A percentile compares a stretch with the other conserved stretches of the same genome.
Conservation (phyloP, 2,329 filamentous ascomycete genomes). For the Colletotrichum sp. region DNA sequence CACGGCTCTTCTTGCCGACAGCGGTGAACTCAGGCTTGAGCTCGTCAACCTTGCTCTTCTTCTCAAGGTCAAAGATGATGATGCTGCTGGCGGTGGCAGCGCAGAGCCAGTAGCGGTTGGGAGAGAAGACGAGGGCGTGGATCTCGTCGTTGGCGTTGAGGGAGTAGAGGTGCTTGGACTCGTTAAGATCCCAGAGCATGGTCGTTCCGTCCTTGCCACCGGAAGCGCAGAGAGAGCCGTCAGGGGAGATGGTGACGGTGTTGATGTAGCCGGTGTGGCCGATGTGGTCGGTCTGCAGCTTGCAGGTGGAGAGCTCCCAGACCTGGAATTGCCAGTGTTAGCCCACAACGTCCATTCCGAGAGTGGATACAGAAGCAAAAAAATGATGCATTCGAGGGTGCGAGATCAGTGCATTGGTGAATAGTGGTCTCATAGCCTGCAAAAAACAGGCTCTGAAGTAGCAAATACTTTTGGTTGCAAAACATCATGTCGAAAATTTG, state of each 20-base stretch:
- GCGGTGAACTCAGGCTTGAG: slow-evolving; percentile 97
- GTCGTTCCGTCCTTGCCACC: slow-evolving; percentile 99
- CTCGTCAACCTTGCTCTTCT: slow-evolving; percentile 99
- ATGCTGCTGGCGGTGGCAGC: slow-evolving; percentile 96
- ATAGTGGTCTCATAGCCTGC: slow-evolving; percentile 95
- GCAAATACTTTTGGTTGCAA: slow-evolving; percentile 97
- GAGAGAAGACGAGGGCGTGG: slow-evolving; percentile 99
- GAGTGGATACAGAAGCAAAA: neutral
- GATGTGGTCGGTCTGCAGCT: slow-evolving; percentile 99
- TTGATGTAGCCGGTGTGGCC: slow-evolving; percentile 99
- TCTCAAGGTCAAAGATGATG: slow-evolving; percentile 99
- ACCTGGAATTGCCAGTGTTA: slow-evolving; percentile 65
- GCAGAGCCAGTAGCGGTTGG: slow-evolving; percentile 99
- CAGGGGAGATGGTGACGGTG: slow-evolving; percentile 99
- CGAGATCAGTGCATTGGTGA: slow-evolving; percentile 85
- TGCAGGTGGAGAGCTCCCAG: slow-evolving; percentile 99
- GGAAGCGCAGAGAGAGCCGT: slow-evolving; percentile 98
- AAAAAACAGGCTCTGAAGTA: slow-evolving; percentile 95
- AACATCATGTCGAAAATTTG: slow-evolving; percentile 78
- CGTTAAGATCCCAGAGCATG: slow-evolving; percentile 99
- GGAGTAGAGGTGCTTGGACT: slow-evolving; percentile 99
- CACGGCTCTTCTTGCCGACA: slow-evolving; percentile 98
- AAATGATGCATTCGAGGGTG: neutral
- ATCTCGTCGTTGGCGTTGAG: slow-evolving; percentile 99
- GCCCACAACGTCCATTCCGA: slow-evolving; percentile 17